Percentiles rank a stretch among this genome's conserved stretches.
Conservation (phyloP, 192 early-diverging fungal genomes). For the Neocallimastix lanati region DNA sequence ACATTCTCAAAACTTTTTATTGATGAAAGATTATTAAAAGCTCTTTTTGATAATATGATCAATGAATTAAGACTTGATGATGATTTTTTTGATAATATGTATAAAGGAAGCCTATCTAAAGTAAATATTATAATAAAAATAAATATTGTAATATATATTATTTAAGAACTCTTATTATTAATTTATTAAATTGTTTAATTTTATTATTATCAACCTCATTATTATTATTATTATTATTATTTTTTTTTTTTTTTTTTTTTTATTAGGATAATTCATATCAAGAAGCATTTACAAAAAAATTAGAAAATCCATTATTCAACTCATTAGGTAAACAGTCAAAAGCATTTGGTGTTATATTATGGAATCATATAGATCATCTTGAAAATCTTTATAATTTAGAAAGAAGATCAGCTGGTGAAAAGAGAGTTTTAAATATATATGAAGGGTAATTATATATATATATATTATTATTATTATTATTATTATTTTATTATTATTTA, state of each 20-base stretch:
- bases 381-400: background rate
- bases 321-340: background rate
- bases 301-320: background rate
- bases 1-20: background rate
- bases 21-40: background rate
- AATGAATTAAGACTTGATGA: background rate
- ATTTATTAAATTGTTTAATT: no score
- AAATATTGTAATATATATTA: no score
- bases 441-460: background rate
- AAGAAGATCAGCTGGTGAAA: background rate
- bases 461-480: no score
- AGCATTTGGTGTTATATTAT: background rate
- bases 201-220: background rate
- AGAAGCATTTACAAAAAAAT: background rate
- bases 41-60: background rate
- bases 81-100: background rate
- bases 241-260: no score
- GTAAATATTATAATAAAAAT: no score
- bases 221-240: background rate
- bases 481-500: no score
- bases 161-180: no score
- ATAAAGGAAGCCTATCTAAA: background rate
- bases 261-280: background rate
- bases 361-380: background rate
- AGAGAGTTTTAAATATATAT: background rate